Percentiles rank a stretch among this genome's conserved stretches.
These are phyloP conservation scores for Solanum tacnaense DNA, from an alignment of 257 asterid species.

Conservation along the genomic window DNA sequence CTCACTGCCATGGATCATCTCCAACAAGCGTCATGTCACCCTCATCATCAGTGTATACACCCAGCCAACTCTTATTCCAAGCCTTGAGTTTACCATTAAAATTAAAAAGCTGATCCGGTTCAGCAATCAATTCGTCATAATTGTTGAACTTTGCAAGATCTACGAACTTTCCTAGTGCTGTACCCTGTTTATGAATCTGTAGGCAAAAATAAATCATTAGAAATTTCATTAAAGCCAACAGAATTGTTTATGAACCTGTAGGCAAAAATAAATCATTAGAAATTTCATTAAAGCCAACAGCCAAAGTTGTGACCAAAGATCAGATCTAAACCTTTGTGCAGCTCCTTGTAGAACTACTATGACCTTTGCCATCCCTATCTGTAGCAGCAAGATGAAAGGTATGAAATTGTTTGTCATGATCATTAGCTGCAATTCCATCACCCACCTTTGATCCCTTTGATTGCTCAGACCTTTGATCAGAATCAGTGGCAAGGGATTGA, in stretches of 20 bases:
- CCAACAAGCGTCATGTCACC: slow-evolving; percentile 99
- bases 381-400: slow-evolving; percentile 18
- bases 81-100: slow-evolving; percentile 73
- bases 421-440: slow-evolving; percentile 30
- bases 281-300: not conserved
- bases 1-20: slow-evolving; percentile 99
- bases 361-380: slow-evolving; percentile 53
- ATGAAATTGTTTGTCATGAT: slow-evolving; percentile 49
- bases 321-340: slow-evolving; percentile 80
- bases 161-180: slow-evolving; percentile 92
- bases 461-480: slow-evolving; percentile 43
- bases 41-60: slow-evolving; percentile 93
- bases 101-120: slow-evolving; percentile 66
- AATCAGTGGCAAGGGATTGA: slow-evolving; percentile 30
- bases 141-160: slow-evolving; percentile 75
- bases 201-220: too few relatives aligned
- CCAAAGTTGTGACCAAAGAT: not conserved
- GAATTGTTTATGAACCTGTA: not conserved
- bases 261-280: too few relatives aligned
- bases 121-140: slow-evolving; percentile 61
- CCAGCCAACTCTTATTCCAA: slow-evolving; percentile 65
- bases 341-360: slow-evolving; percentile 64
- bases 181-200: slow-evolving; percentile 17
- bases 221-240: not conserved
- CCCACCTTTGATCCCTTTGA: slow-evolving; percentile 50